Evolutionary conservation across 176 grass and related monocot species (phyloP), one percentile per base, ranked within the genome.

Genomic region (Zea mays): DNA sequence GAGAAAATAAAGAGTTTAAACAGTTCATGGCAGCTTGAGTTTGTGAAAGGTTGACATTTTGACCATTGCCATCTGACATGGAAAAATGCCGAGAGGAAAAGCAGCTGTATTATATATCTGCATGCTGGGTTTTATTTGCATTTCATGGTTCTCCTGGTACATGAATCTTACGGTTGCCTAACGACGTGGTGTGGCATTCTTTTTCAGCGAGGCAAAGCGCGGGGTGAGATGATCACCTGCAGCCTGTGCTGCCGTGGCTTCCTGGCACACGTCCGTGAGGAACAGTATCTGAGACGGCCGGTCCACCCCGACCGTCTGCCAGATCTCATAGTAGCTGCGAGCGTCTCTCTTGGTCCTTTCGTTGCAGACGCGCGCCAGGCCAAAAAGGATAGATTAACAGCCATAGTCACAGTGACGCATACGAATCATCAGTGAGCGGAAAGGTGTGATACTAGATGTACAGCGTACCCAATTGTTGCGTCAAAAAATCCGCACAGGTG

Each of bases 401-500:
- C 19, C 21, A 56, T 20, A 40, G 27, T 27, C 8, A 70, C 2
- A 11, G 7, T 3, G 45, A 52, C 27, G 27, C 65, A 43, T 36
- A 27, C 62, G 39, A 16, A 41, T 51, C 33, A 41, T 51, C 33
- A 52, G 7, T 52, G 41, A 45, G 16, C 9, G n/a, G 5, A 77
- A 27, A 27, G 27, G 7, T 36, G 15, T 12, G 5, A 50, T 37
- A 46, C 11, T 43, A 51, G 40, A 20, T 75, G 61, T 46, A 48
- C 45, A 73, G 10, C 82, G 13, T 74, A 93, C 94, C 94, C 94
- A 8, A 92, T 46, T n/a, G 46, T 88, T 9, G 91, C 94, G 77
- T 98, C 95, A 48, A 98, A 98, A 85, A 88, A 98, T 65, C 89
- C 95, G 79, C 77, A 98, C 5, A 98, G 56, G 82, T 92, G 80